Conservation (phyloP, 2,329 filamentous ascomycete genomes). For the Hypocrella siamensis region DNA sequence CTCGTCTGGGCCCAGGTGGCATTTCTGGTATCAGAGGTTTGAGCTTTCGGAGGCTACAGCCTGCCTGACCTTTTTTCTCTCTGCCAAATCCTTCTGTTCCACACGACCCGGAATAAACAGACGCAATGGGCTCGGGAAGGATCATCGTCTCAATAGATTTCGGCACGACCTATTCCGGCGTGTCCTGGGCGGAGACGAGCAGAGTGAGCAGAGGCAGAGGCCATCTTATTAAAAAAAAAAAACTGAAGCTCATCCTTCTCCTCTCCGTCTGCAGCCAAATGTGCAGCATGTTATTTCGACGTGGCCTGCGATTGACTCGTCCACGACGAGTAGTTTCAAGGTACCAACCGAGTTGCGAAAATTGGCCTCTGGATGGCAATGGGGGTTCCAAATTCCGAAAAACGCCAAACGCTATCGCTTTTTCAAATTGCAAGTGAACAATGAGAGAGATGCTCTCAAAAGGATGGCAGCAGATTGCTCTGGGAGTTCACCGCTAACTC, state of each 20-base stretch:
- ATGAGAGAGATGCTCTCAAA: too few species aligned
- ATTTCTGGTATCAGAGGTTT: too few species aligned
- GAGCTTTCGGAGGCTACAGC: too few species aligned
- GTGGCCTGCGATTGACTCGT: slow-evolving; percentile 24
- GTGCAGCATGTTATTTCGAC: slow-evolving; percentile 24
- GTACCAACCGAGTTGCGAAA: slow-evolving; percentile 33
- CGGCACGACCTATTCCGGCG: slow-evolving; percentile 39
- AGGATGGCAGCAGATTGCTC: too few species aligned
- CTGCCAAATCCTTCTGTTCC: too few species aligned
- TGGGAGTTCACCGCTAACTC: too few species aligned
- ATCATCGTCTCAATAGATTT: slow-evolving; percentile 40
- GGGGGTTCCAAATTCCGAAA: slow-evolving; percentile 32
- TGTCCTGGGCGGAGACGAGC: slow-evolving; percentile 33
- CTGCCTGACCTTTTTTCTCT: too few species aligned
- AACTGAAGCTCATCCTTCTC: too few species aligned
- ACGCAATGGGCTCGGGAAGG: slow-evolving; percentile 18
- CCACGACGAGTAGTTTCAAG: slow-evolving; percentile 22
- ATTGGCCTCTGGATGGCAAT: slow-evolving; percentile 24
- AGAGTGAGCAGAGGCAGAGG: slow-evolving; percentile 12
- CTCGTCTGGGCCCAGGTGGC: too few species aligned
- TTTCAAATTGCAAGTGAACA: slow-evolving; percentile 37
- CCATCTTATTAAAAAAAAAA: too few species aligned
- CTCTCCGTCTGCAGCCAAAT: slow-evolving; percentile 15
- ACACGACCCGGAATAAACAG: too few species aligned
- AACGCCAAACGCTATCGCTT: slow-evolving; percentile 21